These are phyloP conservation scores for Aspergillus sclerotioniger DNA, from an alignment of 495 filamentous ascomycete species.

Conservation along the genomic window DNA sequence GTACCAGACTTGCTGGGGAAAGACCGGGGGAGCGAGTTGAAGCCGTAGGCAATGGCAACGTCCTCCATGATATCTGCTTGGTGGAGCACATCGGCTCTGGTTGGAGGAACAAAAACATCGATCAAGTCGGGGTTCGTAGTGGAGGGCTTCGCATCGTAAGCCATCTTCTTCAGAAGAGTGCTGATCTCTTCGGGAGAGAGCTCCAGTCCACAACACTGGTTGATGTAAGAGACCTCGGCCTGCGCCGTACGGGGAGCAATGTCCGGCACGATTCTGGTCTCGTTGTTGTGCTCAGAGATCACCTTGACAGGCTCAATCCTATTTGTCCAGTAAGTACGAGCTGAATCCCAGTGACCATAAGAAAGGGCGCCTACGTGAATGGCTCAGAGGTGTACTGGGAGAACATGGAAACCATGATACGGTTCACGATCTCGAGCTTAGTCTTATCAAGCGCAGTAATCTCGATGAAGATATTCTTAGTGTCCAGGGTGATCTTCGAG, in stretches of 20 bases:
- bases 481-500: conserved; percentile 89
- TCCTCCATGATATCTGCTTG: conserved; percentile 99
- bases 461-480: conserved; percentile 93
- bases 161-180: conserved; percentile 81
- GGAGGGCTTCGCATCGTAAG: conserved; percentile 72
- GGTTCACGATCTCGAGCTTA: conserved; percentile 93
- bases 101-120: conserved; percentile 79
- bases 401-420: conserved; percentile 97
- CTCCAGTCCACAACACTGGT: conserved; percentile 80
- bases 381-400: conserved; percentile 81
- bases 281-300: conserved; percentile 82
- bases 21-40: conserved; percentile 84
- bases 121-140: conserved; percentile 60
- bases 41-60: conserved; percentile 91
- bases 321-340: neutral
- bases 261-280: conserved; percentile 76
- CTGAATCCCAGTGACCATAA: neutral
- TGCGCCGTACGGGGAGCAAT: conserved; percentile 70
- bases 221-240: conserved; percentile 88
- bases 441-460: conserved; percentile 96
- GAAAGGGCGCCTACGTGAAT: conserved; percentile 61
- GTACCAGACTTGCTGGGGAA: conserved; percentile 82
- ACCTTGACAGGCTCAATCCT: conserved; percentile 88
- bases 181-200: conserved; percentile 70
- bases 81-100: conserved; percentile 91